These are phyloP conservation scores for Alternaria postmessia DNA, from an alignment of 2,329 filamentous ascomycete genomes.

Conservation along the genomic window DNA sequence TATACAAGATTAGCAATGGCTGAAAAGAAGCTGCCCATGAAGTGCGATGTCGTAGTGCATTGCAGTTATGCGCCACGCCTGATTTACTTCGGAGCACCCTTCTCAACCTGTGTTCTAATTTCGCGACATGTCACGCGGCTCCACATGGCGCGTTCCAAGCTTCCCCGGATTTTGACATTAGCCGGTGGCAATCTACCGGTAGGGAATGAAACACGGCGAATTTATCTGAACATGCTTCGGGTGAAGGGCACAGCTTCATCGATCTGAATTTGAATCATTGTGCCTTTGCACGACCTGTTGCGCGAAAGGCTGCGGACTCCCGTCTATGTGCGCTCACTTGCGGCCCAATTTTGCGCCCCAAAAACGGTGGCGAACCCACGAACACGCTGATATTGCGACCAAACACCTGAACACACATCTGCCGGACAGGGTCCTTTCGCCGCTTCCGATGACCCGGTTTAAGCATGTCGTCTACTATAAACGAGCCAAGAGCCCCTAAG, in stretches of 20 bases:
- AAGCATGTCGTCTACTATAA: constrained; percentile 34
- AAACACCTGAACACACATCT: not conserved
- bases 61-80: not conserved
- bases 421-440: constrained; percentile 5
- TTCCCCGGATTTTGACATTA: constrained; percentile 25
- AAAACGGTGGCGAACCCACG: not conserved
- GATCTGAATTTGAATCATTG: not conserved
- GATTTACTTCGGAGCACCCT: not conserved
- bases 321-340: not conserved
- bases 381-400: not conserved
- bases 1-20: not conserved
- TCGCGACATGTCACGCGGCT: constrained; percentile 5
- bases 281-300: not conserved
- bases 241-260: constrained; percentile 20
- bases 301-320: not conserved
- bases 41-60: not conserved
- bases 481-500: constrained; percentile 41
- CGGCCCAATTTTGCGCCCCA: not conserved
- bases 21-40: not conserved
- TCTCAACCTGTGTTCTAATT: not conserved
- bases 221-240: constrained; percentile 19
- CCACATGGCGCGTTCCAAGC: constrained; percentile 15
- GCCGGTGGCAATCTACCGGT: constrained; percentile 30
- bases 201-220: constrained; percentile 3
- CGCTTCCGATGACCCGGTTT: constrained; percentile 27